Percentiles rank a stretch among this genome's conserved stretches.
These are phyloP conservation scores for Euphorbia tirucalli DNA, from an alignment of 345 rosid genomes.

Conservation along the genomic window DNA sequence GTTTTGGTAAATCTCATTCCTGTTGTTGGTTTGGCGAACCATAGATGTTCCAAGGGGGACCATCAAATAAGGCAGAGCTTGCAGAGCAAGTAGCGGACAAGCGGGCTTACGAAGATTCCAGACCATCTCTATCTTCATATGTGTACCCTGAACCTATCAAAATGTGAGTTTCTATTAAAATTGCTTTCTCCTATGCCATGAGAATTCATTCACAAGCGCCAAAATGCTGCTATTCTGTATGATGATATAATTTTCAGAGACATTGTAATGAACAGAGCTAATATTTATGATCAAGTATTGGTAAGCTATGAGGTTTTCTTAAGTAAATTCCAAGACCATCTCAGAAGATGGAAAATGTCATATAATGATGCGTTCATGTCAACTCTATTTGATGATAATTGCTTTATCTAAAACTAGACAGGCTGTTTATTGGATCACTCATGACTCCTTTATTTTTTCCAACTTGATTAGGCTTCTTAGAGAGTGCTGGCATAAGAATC, in stretches of 20 bases:
- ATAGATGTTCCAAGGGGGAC: constrained; percentile 61
- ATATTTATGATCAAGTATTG: background rate
- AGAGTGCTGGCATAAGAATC: constrained; percentile 67
- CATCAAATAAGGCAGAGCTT: constrained; percentile 39
- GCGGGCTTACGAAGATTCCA: constrained; percentile 56
- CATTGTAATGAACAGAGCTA: background rate
- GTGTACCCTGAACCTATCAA: constrained; percentile 48
- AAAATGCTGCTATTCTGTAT: background rate
- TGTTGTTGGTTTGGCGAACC: background rate
- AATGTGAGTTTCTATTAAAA: constrained; percentile 34
- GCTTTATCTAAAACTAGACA: too few species aligned
- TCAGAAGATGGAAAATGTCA: too few species aligned
- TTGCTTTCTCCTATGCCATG: constrained; percentile 2
- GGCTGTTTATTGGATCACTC: background rate
- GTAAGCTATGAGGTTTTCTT: background rate
- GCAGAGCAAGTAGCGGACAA: constrained; percentile 60
- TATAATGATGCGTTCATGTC: too few species aligned
- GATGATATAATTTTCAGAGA: background rate
- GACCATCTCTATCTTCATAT: constrained; percentile 50
- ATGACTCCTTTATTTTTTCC: background rate
- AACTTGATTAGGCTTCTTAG: constrained; percentile 45
- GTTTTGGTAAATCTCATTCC: background rate
- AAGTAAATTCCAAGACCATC: too few species aligned
- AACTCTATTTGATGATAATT: too few species aligned
- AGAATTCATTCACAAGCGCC: background rate